Evolutionary conservation across 495 filamentous ascomycete species (phyloP), one percentile per base, ranked within the genome.

Genomic region (Penicillium salamii): DNA sequence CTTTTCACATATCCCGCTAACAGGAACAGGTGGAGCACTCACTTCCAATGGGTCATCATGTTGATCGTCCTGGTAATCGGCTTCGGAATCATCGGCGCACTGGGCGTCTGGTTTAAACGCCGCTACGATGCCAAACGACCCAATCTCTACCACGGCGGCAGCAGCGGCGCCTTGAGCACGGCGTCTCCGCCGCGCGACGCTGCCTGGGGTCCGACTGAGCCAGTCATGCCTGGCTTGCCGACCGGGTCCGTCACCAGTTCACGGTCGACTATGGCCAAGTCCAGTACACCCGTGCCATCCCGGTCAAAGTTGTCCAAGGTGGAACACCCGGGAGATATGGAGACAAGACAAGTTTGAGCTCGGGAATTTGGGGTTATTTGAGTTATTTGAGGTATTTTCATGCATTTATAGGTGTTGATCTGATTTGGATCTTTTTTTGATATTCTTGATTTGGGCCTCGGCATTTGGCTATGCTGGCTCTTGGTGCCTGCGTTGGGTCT

Each of bases 41-140:
- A 81, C 52, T 80, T 75, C 62, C 53, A 63, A 50, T 80, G 77
- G 78, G 63, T 81, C 3, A 60, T 80, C 49, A 69, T 84, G 75
- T 26, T 79, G n/a, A 75, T 80, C 42, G 65, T 81, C 20, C 62
- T 81, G 9, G 51, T 67, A 23, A 31, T 80, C 41, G 78, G 68
- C n/a, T 76, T 81, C 52, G 42, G 49, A 15, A 39, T 55, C 35
- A 46, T 78, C 48, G 61, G 68, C 35, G 46, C 66, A 3, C 29
- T 63, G 0, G 75, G 68, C 8, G 52, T 70, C 26, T 76, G 70
- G 64, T 56, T 77, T 17, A 78, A 78, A 45, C 74, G 75, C 18
- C 76, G 74, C 20, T 68, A 78, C 59, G 71, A 77, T 42, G 65
- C 64, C 1, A 75, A 67, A 51, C 59, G 68, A n/a, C 65, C 71